phyloP scores from a whole-genome alignment of 2,329 filamentous ascomycete genomes.

The Dactylellina cionopaga region DNA sequence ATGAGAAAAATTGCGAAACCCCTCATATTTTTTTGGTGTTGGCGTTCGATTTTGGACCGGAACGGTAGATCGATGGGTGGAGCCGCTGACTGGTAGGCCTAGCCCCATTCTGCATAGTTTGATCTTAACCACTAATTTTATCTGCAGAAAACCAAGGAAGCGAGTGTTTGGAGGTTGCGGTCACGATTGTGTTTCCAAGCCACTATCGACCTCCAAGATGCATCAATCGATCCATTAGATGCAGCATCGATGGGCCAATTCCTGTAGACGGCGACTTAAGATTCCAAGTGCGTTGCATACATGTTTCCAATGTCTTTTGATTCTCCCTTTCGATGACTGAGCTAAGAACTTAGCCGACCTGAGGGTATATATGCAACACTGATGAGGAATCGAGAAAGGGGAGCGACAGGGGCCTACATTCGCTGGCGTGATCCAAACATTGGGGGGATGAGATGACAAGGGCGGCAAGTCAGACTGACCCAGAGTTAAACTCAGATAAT shows the following conservation, averaged over 20 bases:
- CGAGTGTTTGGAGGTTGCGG: neutral
- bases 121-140: constrained; percentile 1
- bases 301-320: constrained; percentile 22
- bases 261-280: constrained; percentile 21
- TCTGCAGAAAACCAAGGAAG: constrained; percentile 2
- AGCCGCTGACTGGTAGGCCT: constrained; percentile 23
- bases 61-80: constrained; percentile 6
- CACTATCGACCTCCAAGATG: neutral
- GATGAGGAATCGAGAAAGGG: constrained; percentile 30
- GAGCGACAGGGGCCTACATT: constrained; percentile 13
- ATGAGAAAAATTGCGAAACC: constrained; percentile 27
- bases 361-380: constrained; percentile 3
- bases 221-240: constrained; percentile 1
- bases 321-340: neutral
- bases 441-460: constrained; percentile 8
- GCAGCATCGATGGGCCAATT: constrained; percentile 15
- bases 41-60: constrained; percentile 4
- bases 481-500: constrained; percentile 12
- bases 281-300: constrained; percentile 11
- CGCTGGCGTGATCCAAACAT: constrained; percentile 25
- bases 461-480: constrained; percentile 35
- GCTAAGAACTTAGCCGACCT: constrained; percentile 2
- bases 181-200: constrained; percentile 19
- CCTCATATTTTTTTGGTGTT: neutral
- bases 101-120: constrained; percentile 15